phyloP scores from a whole-genome alignment of 2,329 filamentous ascomycete genomes.

The Amphichorda felina region DNA sequence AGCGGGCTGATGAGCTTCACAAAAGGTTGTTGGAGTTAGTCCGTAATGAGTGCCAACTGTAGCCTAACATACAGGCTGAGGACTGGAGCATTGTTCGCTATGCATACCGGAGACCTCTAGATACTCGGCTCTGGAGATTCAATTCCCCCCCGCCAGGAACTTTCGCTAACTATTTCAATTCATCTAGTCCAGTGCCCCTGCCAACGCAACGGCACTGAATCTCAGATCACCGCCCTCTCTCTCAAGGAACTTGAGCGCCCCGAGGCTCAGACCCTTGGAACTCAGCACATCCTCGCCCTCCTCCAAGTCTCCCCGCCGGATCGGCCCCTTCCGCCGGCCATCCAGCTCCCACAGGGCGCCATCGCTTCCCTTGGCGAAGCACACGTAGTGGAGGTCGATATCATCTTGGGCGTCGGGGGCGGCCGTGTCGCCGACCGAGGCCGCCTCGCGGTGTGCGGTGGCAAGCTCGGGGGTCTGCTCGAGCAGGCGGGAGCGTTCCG shows the following conservation, averaged over 20 bases:
- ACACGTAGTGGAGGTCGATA: slow-evolving; percentile 92
- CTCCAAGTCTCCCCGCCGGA: slow-evolving; percentile 41
- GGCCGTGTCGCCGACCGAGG: slow-evolving; percentile 62
- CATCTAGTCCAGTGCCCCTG: slow-evolving; percentile 33
- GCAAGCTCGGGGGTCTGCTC: slow-evolving; percentile 70
- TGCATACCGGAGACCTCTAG: too few species aligned
- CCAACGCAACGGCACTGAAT: slow-evolving; percentile 46
- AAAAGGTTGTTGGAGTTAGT: too few species aligned
- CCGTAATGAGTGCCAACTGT: too few species aligned
- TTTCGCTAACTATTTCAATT: too few species aligned
- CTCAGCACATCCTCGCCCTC: slow-evolving; percentile 61
- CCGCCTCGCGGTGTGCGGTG: slow-evolving; percentile 65
- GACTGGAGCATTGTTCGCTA: too few species aligned
- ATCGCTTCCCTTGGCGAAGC: slow-evolving; percentile 69
- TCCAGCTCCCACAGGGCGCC: slow-evolving; percentile 52
- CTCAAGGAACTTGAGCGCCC: slow-evolving; percentile 46
- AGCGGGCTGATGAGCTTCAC: too few species aligned
- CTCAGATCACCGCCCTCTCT: slow-evolving; percentile 42
- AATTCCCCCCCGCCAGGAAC: too few species aligned
- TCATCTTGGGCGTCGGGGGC: slow-evolving; percentile 70
- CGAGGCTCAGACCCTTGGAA: slow-evolving; percentile 60
- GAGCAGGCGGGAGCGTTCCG: slow-evolving; percentile 57
- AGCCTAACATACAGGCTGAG: too few species aligned
- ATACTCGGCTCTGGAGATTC: too few species aligned
- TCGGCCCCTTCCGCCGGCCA: slow-evolving; percentile 44